These are phyloP conservation scores for Hygrophoropsis aurantiaca DNA, from an alignment of 768 basidiomycete genomes.

Conservation along the genomic window DNA sequence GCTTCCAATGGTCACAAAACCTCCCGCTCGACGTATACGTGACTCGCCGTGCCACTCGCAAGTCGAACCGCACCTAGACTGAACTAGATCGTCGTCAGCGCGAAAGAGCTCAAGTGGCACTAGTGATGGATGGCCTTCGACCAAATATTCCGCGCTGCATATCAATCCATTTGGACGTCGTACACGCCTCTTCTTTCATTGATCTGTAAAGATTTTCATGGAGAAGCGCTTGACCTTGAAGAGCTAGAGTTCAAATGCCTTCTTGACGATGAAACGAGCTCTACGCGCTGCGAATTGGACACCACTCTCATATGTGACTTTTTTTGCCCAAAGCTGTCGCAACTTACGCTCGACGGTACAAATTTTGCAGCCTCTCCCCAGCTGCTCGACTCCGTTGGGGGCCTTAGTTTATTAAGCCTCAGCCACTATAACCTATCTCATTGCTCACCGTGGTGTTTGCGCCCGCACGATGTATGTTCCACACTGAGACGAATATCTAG, in stretches of 20 bases:
- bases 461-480: no score
- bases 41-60: neutral
- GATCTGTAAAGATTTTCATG: no score
- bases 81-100: neutral
- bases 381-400: no score
- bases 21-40: slow-evolving; percentile 4
- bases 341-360: slow-evolving; percentile 4
- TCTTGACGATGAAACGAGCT: no score
- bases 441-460: no score
- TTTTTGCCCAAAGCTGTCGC: neutral
- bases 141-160: neutral
- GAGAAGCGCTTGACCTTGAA: no score
- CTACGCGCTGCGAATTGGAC: no score
- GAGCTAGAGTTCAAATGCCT: no score
- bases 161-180: neutral
- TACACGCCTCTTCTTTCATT: neutral
- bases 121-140: neutral
- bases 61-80: neutral
- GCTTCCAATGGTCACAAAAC: slow-evolving; percentile 6
- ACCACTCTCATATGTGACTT: neutral
- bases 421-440: no score
- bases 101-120: neutral
- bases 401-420: no score
- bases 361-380: neutral
- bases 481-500: no score